Percentiles rank a stretch among this genome's conserved stretches.
These are phyloP conservation scores for Purshia tridentata DNA, from an alignment of 306 rosid species.

Conservation along the genomic window DNA sequence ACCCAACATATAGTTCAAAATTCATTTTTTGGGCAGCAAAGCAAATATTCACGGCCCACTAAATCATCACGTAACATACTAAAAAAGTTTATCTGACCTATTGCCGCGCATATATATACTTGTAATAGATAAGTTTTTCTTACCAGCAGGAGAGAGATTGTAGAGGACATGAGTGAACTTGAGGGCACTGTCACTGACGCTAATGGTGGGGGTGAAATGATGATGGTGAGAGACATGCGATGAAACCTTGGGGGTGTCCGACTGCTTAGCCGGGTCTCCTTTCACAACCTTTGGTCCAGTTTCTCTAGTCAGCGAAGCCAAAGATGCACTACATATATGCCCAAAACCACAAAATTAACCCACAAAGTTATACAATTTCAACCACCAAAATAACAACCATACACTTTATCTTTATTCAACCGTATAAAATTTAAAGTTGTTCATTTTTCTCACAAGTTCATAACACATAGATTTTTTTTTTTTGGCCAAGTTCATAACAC, in stretches of 20 bases:
- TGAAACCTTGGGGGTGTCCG: conserved; percentile 32
- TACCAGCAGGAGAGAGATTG: conserved; percentile 91
- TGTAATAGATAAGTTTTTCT: no score
- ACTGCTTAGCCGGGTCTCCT: conserved; percentile 71
- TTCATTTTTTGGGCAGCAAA: no score
- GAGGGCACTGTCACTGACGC: conserved; percentile 73
- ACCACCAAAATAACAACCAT: no score
- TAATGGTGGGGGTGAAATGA: conserved; percentile 53
- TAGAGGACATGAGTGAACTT: conserved; percentile 90
- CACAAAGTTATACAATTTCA: neutral
- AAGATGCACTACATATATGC: conserved; percentile 51
- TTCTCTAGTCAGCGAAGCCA: conserved; percentile 83
- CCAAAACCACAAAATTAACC: neutral
- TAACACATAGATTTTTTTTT: no score
- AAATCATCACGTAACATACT: no score
- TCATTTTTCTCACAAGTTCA: no score
- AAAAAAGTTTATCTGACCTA: no score
- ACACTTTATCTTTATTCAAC: no score
- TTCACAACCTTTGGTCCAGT: conserved; percentile 80
- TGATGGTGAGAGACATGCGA: conserved; percentile 46
- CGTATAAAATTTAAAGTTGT: no score
- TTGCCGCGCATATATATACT: no score
- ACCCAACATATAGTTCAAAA: neutral
- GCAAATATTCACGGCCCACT: no score
- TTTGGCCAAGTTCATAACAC: no score